A percentile compares a stretch with the other conserved stretches of the same genome.
Conservation (phyloP, 352 stramenopile species). For the Elongisporangium anandrum region DNA sequence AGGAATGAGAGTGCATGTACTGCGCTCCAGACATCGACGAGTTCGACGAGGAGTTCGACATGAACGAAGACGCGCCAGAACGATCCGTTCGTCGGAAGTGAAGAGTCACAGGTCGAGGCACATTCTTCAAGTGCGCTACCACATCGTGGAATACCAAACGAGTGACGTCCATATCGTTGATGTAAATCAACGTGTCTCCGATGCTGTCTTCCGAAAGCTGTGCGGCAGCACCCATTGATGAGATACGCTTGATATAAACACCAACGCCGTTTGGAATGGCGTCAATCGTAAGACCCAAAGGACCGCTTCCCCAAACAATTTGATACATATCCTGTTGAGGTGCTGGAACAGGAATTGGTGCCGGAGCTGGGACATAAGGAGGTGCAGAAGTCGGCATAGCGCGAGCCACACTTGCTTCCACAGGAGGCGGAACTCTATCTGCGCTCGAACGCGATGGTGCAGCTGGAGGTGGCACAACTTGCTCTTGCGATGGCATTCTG, state of each 20-base stretch:
- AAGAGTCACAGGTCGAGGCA: constrained; percentile 74
- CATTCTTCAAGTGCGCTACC: constrained; percentile 71
- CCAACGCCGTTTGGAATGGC: constrained; percentile 45
- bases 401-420: constrained; percentile 2
- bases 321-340: constrained; percentile 59
- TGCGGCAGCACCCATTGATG: constrained; percentile 58
- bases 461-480: constrained; percentile 5
- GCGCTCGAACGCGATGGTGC: not conserved
- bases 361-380: constrained; percentile 9
- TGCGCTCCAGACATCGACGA: constrained; percentile 17
- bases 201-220: constrained; percentile 78
- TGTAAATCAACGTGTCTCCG: constrained; percentile 76
- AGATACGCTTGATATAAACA: constrained; percentile 84
- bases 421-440: too few relatives aligned
- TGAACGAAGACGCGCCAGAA: constrained; percentile 24
- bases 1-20: constrained; percentile 36
- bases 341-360: constrained; percentile 6
- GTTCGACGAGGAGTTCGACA: constrained; percentile 27
- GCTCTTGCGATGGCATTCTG: not conserved
- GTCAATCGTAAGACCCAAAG: constrained; percentile 79
- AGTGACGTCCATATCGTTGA: constrained; percentile 83
- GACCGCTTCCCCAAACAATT: constrained; percentile 70
- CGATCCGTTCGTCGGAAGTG: constrained; percentile 51
- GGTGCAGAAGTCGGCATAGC: constrained; percentile 11
- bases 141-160: constrained; percentile 75